Conservation (phyloP, 495 filamentous ascomycete genomes). For the Hypoxylon rickii region DNA sequence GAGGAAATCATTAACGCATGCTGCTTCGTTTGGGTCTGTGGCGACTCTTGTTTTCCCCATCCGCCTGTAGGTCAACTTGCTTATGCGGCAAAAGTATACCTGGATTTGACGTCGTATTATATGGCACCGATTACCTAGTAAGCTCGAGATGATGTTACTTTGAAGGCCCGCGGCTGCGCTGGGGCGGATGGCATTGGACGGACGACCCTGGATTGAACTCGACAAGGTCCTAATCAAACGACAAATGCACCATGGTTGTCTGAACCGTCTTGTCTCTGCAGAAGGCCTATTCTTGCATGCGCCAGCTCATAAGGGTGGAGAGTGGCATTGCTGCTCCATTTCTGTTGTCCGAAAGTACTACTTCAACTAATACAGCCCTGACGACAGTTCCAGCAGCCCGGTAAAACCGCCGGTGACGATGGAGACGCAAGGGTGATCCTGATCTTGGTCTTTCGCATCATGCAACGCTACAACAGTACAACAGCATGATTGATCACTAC, state of each 20-base stretch:
- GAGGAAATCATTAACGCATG: not conserved
- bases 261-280: not conserved
- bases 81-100: slow-evolving; percentile 11
- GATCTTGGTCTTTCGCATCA: slow-evolving; percentile 36
- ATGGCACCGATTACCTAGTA: not conserved
- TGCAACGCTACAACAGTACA: slow-evolving; percentile 40
- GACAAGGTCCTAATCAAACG: no score
- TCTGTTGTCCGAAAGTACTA: no score
- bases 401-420: slow-evolving; percentile 46
- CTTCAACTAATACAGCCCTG: slow-evolving; percentile 24
- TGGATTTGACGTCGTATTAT: slow-evolving; percentile 17
- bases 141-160: slow-evolving; percentile 14
- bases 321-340: no score
- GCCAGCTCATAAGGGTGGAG: no score
- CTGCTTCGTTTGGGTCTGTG: not conserved
- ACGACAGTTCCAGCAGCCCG: slow-evolving; percentile 41
- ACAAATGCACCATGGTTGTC: no score
- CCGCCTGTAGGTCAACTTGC: not conserved
- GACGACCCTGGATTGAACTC: no score
- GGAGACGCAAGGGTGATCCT: slow-evolving; percentile 33
- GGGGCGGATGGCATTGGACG: no score
- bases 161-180: not conserved
- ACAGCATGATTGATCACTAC: slow-evolving; percentile 14
- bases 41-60: not conserved
- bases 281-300: not conserved